phyloP scores from a whole-genome alignment of 2,329 filamentous ascomycete genomes.

The Elsinoe perseae region DNA sequence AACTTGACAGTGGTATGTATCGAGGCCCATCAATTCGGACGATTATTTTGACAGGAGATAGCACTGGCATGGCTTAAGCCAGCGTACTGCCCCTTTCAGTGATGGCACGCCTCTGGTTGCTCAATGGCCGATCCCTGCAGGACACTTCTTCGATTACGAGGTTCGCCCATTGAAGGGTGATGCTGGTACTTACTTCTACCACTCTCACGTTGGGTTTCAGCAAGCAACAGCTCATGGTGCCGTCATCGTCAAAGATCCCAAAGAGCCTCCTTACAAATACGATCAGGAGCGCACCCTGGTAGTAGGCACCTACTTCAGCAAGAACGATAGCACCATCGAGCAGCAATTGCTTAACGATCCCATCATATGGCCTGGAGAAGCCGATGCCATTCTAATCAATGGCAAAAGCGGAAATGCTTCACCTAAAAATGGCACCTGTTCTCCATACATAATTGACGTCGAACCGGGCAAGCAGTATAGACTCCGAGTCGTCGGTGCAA shows the following conservation, averaged over 20 bases:
- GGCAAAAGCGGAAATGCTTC: slow-evolving; percentile 44
- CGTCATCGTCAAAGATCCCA: slow-evolving; percentile 50
- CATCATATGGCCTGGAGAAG: slow-evolving; percentile 54
- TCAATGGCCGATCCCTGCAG: slow-evolving; percentile 58
- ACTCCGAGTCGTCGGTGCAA: slow-evolving; percentile 52
- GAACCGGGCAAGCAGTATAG: slow-evolving; percentile 55
- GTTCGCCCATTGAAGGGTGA: slow-evolving; percentile 46
- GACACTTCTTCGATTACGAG: slow-evolving; percentile 61
- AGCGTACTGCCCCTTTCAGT: slow-evolving; percentile 53
- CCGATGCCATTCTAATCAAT: slow-evolving; percentile 51
- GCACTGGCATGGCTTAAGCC: slow-evolving; percentile 62
- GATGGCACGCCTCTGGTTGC: slow-evolving; percentile 54
- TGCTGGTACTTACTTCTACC: slow-evolving; percentile 60
- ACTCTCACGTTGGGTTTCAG: slow-evolving; percentile 59
- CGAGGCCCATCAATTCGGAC: not conserved
- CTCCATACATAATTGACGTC: slow-evolving; percentile 49
- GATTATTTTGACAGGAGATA: slow-evolving; percentile 25
- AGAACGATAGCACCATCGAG: slow-evolving; percentile 35
- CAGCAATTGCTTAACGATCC: slow-evolving; percentile 42
- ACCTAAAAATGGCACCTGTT: slow-evolving; percentile 34
- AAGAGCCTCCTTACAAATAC: slow-evolving; percentile 47
- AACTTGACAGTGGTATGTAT: slow-evolving; percentile 50
- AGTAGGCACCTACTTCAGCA: slow-evolving; percentile 3
- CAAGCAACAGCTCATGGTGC: slow-evolving; percentile 50
- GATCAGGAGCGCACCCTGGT: slow-evolving; percentile 52